A percentile compares a stretch with the other conserved stretches of the same genome.
Conservation (phyloP, 768 basidiomycete species). For the Tulasnella sp. region DNA sequence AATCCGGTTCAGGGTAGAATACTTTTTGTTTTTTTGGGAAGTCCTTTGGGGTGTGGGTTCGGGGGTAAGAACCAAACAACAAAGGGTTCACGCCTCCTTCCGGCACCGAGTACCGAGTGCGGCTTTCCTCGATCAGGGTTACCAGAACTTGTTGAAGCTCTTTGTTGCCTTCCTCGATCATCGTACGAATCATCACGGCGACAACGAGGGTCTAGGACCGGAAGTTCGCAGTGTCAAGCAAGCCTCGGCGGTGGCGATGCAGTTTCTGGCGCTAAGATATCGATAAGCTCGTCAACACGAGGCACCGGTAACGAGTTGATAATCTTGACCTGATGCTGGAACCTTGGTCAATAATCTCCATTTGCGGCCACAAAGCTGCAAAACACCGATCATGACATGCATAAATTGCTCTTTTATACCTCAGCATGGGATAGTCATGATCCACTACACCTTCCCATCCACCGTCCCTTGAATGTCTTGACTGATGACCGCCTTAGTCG, state of each 20-base stretch:
- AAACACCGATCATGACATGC: neutral
- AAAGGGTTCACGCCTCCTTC: slow-evolving; percentile 2
- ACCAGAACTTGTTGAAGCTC: neutral
- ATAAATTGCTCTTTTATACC: neutral
- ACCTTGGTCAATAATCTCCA: neutral
- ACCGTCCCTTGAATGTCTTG: neutral
- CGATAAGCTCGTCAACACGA: neutral
- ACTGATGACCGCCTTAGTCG: neutral
- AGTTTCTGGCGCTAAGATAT: neutral
- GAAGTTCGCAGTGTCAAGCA: neutral
- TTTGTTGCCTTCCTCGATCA: neutral
- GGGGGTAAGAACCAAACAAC: neutral
- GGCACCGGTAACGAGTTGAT: neutral
- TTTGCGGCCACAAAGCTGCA: neutral
- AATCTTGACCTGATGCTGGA: neutral
- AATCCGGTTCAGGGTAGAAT: neutral
- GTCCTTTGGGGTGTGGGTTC: neutral
- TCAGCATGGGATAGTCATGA: neutral
- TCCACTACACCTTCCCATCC: neutral
- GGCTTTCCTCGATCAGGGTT: neutral
- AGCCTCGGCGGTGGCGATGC: slow-evolving; percentile 5
- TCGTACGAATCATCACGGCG: neutral
- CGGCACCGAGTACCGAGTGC: neutral
- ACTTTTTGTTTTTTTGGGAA: neutral
- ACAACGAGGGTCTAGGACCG: neutral